These are phyloP conservation scores for Mortierella sp. DNA, from an alignment of 371 early-diverging fungal species.

Conservation along the genomic window DNA sequence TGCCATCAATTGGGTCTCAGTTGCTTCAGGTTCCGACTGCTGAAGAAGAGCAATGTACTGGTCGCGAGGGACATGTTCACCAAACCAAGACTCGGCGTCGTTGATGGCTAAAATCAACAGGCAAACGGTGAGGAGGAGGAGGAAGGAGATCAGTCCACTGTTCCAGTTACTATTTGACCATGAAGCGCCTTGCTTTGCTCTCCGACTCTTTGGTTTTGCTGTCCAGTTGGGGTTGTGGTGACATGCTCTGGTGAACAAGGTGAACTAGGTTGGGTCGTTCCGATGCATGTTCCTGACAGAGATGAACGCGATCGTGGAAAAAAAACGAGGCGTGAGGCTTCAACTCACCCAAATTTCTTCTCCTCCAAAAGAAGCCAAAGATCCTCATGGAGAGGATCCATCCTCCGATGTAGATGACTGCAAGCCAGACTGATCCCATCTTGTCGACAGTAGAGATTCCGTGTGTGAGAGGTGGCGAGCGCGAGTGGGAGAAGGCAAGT, in stretches of 20 bases:
- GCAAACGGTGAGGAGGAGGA: too few relatives aligned
- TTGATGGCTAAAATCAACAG: constrained; percentile 42
- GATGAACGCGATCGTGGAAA: neutral
- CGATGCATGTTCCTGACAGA: neutral
- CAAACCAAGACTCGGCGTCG: constrained; percentile 77
- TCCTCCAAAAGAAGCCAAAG: constrained; percentile 64
- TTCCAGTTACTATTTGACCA: too few relatives aligned
- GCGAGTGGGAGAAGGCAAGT: too few relatives aligned
- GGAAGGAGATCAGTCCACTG: too few relatives aligned
- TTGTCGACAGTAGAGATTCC: neutral
- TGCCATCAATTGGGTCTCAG: constrained; percentile 72
- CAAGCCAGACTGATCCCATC: constrained; percentile 57
- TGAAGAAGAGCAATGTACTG: constrained; percentile 76
- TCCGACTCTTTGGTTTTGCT: too few relatives aligned
- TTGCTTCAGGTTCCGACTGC: constrained; percentile 67
- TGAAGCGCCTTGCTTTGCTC: too few relatives aligned
- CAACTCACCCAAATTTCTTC: constrained; percentile 42
- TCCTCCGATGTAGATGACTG: constrained; percentile 68
- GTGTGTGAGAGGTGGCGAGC: too few relatives aligned
- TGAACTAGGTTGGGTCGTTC: too few relatives aligned
- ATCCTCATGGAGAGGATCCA: constrained; percentile 72
- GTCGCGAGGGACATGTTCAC: constrained; percentile 71
- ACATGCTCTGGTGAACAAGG: too few relatives aligned
- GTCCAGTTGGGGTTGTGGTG: neutral
- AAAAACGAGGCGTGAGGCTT: too few relatives aligned